Conservation (phyloP, 1,139 yeast genomes). For the Nakaseomyces kungkrabaensis region DNA sequence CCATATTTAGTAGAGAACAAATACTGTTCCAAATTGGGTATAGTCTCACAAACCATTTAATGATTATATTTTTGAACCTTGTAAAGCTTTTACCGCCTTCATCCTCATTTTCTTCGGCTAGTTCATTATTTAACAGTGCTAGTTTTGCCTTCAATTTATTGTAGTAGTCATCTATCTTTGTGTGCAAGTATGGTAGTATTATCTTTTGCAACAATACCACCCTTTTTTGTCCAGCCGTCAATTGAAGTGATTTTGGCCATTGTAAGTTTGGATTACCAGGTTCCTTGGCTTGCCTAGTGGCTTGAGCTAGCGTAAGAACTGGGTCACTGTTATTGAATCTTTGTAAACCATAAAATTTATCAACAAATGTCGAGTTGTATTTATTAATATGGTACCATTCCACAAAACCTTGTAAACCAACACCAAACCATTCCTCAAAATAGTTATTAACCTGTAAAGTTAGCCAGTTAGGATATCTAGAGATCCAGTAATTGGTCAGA, state of each 20-base stretch:
- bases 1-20: conserved; percentile 43
- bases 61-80: conserved; percentile 19
- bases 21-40: conserved; percentile 53
- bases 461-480: conserved; percentile 62
- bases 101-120: conserved; percentile 18
- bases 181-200: conserved; percentile 58
- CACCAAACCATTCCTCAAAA: conserved; percentile 57
- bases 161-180: conserved; percentile 56
- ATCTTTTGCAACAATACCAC: conserved; percentile 55
- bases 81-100: conserved; percentile 22
- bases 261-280: conserved; percentile 5
- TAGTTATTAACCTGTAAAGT: conserved; percentile 55
- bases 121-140: conserved; percentile 35
- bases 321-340: conserved; percentile 39
- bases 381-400: conserved; percentile 63
- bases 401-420: conserved; percentile 50
- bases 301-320: conserved; percentile 20
- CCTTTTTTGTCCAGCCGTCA: conserved; percentile 46
- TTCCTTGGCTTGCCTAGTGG: conserved; percentile 5
- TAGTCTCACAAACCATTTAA: conserved; percentile 37
- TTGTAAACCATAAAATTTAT: conserved; percentile 84
- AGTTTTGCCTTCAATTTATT: conserved; percentile 55
- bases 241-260: conserved; percentile 32
- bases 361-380: conserved; percentile 86
- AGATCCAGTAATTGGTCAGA: conserved; percentile 65